Base-by-base conservation (phyloP, 805 yeast genomes). In the Teunomyces atbi region DNA sequence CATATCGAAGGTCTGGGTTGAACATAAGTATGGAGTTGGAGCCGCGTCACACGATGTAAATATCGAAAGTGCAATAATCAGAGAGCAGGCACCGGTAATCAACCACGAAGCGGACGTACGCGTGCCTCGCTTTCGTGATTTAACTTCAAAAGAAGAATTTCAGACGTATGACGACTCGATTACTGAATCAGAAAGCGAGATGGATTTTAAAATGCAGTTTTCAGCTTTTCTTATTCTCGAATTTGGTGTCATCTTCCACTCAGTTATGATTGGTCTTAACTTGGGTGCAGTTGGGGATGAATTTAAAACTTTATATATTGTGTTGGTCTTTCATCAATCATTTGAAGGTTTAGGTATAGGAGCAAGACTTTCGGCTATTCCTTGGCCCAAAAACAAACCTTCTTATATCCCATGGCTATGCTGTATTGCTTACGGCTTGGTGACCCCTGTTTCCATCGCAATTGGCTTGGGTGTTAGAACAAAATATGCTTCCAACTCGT, bases 1-100 rank as follows among this genome's bases (percentile, higher is more conserved):
- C 15, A 53, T 74, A 42, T 66, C 78, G 7, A 75, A 72, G 47
- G 69, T 72, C 40, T 74, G 58, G 46, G 77, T 77, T 15, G 64
- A 68, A 44, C 52, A 57, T 44, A 62, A 59, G 41, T 36, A 36
- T 10, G 39, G 39, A 10, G 28, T 13, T 36, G 39, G 39, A 4
- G 39, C 39, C 6, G 45, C 57, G 21, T 37, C 36, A 1, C 61
- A 63, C 32, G 28, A 36, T n/a, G 27, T n/a, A n/a, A 20, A 36
- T 5, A 21, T 36, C 8, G 39, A 36, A 36, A 16, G n/a, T 19
- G 39, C 28, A 19, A 36, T 36, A 12, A 21, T 36, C 28, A 36
- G 28, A 36, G 16, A 36, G 8, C 39, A 20, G 18, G 12, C 15
- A 21, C 18, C 39, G 2, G 39, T 19, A 7, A 12, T 3, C 4